Conservation (phyloP, 192 early-diverging fungal species). For the Backusella australiensis region DNA sequence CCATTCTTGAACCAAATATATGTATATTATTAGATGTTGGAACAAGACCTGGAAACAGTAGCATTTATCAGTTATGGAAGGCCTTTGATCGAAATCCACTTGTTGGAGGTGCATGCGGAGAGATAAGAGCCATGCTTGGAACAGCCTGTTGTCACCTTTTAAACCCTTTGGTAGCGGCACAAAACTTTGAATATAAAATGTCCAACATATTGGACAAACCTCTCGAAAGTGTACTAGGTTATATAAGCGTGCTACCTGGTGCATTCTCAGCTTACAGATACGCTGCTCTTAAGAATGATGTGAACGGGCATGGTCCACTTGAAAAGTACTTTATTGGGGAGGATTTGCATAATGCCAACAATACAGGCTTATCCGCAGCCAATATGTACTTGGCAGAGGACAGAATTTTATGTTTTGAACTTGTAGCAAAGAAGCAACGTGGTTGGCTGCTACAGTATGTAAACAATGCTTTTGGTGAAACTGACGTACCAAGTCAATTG, state of each 20-base stretch:
- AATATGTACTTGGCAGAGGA: slow-evolving; percentile 75
- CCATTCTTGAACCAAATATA: slow-evolving; percentile 63
- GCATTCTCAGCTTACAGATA: slow-evolving; percentile 80
- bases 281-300: slow-evolving; percentile 52
- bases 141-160: slow-evolving; percentile 53
- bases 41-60: slow-evolving; percentile 59
- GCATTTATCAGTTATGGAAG: slow-evolving; percentile 55
- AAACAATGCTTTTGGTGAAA: slow-evolving; percentile 62
- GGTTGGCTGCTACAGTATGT: slow-evolving; percentile 69
- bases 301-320: slow-evolving; percentile 49
- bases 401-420: slow-evolving; percentile 82
- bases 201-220: slow-evolving; percentile 80
- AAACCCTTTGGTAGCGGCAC: slow-evolving; percentile 73
- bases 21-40: slow-evolving; percentile 74
- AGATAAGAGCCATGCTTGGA: slow-evolving; percentile 62
- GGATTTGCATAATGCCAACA: slow-evolving; percentile 41
- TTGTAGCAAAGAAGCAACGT: slow-evolving; percentile 62
- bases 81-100: slow-evolving; percentile 65
- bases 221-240: slow-evolving; percentile 70
- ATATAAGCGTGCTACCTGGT: slow-evolving; percentile 80
- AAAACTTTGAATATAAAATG: slow-evolving; percentile 84
- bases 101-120: slow-evolving; percentile 79
- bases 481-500: slow-evolving; percentile 71
- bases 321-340: slow-evolving; percentile 72
- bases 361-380: slow-evolving; percentile 46